Base-by-base conservation (phyloP, 2,329 filamentous ascomycete genomes). In the Cladorrhinum sp. region DNA sequence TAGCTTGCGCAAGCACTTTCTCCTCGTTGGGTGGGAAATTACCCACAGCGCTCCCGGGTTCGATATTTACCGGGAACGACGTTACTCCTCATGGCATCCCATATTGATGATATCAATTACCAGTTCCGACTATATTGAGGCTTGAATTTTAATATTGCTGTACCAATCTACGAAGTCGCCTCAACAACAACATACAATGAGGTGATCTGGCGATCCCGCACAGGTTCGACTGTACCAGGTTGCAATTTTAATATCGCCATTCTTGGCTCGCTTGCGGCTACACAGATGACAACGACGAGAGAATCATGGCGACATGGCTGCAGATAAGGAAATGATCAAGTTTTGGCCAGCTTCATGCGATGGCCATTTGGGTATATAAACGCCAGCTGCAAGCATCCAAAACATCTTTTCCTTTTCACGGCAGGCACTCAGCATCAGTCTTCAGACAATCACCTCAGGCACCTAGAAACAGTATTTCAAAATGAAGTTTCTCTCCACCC, bases 401-500 rank as follows among this genome's bases (percentile, higher is more conserved):
- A 39, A 39, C 12, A 8, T 50, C 20, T 33, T 9, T 49, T 59
- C 18, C 33, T 49, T 59, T 28, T 48, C 39, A 36, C n/a, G 49
- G 26, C 57, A 60, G 59, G 49, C 62, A 53, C 54, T 59, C 62
- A 62, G 49, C 54, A 46, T 30, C 18, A 48, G 51, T 39, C 30
- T 26, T 33, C 52, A 59, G 14, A 18, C 51, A 56, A 55, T 56
- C 20, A 36, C 39, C 58, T 36, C 36, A 33, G 26, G 26, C 48
- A 50, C 26, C 49, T 26, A 7, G 20, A 23, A 24, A 52, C 50
- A 51, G 23, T 52, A 18, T 33, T 14, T 42, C 62, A 65, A 28
- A n/a, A 68, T 68, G 66, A 67, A 65, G 55, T 58, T 65, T 42
- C 51, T 67, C 36, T 33, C 66, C 60, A 65, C 64, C 46, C 61